Evolutionary conservation across 164 flowering plant species (phyloP).

Genomic region (Cinnamomum chago): DNA sequence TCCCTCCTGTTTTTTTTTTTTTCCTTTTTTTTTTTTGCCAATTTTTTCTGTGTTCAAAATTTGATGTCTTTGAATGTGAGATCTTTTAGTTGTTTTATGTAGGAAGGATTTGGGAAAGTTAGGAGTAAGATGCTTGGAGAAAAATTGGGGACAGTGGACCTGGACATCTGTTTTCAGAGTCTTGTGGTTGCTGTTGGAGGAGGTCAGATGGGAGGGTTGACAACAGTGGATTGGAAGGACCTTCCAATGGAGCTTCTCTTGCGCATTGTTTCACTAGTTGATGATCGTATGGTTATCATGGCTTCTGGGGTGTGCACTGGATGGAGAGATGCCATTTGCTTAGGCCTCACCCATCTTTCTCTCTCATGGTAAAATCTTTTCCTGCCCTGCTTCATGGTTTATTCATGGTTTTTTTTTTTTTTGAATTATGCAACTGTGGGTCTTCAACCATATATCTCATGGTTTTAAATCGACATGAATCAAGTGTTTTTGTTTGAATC

Average conservation of each 20-base stretch:
- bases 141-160: constrained; percentile 29
- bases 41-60: background rate
- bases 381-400: background rate
- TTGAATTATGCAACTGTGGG: background rate
- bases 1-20: background rate
- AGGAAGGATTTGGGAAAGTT: constrained; percentile 1
- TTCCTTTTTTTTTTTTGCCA: background rate
- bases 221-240: constrained; percentile 78
- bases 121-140: constrained; percentile 29
- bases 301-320: constrained; percentile 95
- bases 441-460: background rate
- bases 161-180: constrained; percentile 59
- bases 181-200: constrained; percentile 38
- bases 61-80: background rate
- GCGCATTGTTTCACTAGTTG: constrained; percentile 73
- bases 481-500: no score
- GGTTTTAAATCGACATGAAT: no score
- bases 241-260: constrained; percentile 90
- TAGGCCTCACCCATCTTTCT: constrained; percentile 71
- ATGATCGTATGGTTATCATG: constrained; percentile 67
- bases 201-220: constrained; percentile 29
- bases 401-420: background rate
- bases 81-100: background rate
- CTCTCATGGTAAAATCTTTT: constrained; percentile 64
- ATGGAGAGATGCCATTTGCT: constrained; percentile 86